phyloP scores from a whole-genome alignment of 2,329 filamentous ascomycete genomes.

The Pyrenophora teres region DNA sequence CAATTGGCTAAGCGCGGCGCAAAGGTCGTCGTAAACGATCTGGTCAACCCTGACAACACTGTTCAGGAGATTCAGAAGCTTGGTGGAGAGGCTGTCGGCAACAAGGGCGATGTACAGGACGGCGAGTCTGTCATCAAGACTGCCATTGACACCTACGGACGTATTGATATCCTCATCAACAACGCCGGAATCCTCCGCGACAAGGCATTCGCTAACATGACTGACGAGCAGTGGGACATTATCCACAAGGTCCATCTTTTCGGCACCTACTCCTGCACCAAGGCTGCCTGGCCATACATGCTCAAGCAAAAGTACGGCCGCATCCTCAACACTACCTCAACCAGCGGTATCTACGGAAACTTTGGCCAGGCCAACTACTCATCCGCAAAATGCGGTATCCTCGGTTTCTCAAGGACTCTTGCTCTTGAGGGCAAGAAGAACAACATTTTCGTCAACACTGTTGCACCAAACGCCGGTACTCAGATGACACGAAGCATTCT shows the following conservation, averaged over 20 bases:
- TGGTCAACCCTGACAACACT: constrained; percentile 87
- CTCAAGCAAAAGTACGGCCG: constrained; percentile 98
- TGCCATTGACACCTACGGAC: constrained; percentile 90
- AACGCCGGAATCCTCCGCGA: constrained; percentile 97
- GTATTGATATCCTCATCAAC: constrained; percentile 95
- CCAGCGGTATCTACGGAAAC: constrained; percentile 97
- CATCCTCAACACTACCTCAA: constrained; percentile 94
- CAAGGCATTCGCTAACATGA: constrained; percentile 98
- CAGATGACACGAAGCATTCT: constrained; percentile 92
- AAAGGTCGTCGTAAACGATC: constrained; percentile 90
- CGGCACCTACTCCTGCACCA: constrained; percentile 95
- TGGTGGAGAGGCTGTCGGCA: constrained; percentile 87
- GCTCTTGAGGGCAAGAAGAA: constrained; percentile 94
- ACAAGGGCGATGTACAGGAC: constrained; percentile 92
- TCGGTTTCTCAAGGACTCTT: constrained; percentile 91
- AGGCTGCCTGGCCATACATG: constrained; percentile 97
- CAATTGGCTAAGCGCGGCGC: constrained; percentile 85
- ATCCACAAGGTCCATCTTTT: constrained; percentile 91
- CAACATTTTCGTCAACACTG: constrained; percentile 98
- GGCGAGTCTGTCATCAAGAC: constrained; percentile 89
- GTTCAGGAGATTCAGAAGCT: constrained; percentile 90
- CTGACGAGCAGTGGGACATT: constrained; percentile 88
- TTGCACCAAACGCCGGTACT: constrained; percentile 95
- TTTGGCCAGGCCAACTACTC: constrained; percentile 99
- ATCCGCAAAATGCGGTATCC: constrained; percentile 73